Conservation (phyloP, 306 rosid genomes). For the Castanopsis chinensis region DNA sequence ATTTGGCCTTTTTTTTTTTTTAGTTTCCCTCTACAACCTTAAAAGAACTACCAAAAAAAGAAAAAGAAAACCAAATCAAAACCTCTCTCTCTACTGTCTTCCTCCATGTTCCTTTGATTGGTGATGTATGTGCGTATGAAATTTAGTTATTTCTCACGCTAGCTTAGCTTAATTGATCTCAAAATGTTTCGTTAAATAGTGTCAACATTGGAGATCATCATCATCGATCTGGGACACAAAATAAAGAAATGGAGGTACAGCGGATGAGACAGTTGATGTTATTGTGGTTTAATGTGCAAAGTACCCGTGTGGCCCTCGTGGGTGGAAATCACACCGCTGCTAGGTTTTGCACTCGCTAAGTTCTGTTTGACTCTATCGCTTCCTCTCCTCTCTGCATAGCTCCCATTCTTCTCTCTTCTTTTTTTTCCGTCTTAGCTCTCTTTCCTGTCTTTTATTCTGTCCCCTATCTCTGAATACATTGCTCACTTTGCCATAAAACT, state of each 20-base stretch:
- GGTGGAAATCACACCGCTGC: slow-evolving; percentile 92
- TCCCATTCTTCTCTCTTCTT: not conserved
- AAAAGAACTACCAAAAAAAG: not conserved
- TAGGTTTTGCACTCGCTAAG: slow-evolving; percentile 79
- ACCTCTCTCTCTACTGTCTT: slow-evolving; percentile 21
- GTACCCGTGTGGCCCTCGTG: slow-evolving; percentile 51
- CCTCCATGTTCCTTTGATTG: slow-evolving; percentile 37
- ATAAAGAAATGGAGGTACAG: slow-evolving; percentile 59
- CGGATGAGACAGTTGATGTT: slow-evolving; percentile 62
- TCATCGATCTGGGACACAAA: slow-evolving; percentile 39
- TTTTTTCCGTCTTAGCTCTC: not conserved
- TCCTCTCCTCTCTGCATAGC: not conserved
- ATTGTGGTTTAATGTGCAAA: slow-evolving; percentile 47
- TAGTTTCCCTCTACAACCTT: slow-evolving; percentile 1
- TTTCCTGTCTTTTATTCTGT: not conserved
- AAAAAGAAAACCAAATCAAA: not conserved
- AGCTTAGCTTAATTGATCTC: not conserved
- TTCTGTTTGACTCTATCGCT: not conserved
- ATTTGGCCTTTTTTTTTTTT: slow-evolving; percentile 3
- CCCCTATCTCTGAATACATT: not conserved
- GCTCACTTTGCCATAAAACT: no score
- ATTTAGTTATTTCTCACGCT: not conserved
- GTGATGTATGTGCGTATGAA: slow-evolving; percentile 6
- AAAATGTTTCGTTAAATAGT: slow-evolving; percentile 19
- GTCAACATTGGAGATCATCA: slow-evolving; percentile 11